Evolutionary conservation across 2,329 filamentous ascomycete species (phyloP).

Genomic region (Botrytis elliptica): DNA sequence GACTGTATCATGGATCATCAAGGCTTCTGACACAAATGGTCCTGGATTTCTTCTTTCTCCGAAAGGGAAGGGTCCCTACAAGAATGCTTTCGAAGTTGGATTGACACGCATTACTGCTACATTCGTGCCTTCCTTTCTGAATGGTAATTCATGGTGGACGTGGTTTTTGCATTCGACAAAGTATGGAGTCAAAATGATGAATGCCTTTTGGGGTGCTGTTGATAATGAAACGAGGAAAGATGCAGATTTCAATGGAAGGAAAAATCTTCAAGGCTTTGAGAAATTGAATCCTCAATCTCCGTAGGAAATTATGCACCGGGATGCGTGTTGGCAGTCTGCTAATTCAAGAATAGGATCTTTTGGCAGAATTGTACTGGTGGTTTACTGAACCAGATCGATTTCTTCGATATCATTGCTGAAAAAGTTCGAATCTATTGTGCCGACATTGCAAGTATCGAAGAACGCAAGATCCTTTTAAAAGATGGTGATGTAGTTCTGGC

Average conservation of each 20-base stretch:
- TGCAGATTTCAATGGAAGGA: constrained; percentile 30
- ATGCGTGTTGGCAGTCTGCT: background rate
- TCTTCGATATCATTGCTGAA: constrained; percentile 33
- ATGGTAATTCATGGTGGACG: constrained; percentile 25
- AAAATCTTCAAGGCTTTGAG: constrained; percentile 32
- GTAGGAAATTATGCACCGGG: constrained; percentile 23
- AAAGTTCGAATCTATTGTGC: constrained; percentile 11
- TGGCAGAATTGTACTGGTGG: constrained; percentile 36
- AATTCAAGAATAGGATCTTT: constrained; percentile 29
- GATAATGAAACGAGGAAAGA: constrained; percentile 32
- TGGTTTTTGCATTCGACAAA: constrained; percentile 22
- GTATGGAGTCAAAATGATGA: constrained; percentile 30
- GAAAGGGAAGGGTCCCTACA: constrained; percentile 4
- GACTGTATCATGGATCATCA: background rate
- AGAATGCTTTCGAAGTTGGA: constrained; percentile 27
- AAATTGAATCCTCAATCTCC: constrained; percentile 32
- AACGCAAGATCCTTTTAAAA: background rate
- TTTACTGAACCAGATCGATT: constrained; percentile 34
- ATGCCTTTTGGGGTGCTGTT: constrained; percentile 27
- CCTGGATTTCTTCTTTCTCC: background rate
- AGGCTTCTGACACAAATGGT: background rate
- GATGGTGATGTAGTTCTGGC: background rate
- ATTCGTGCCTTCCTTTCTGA: constrained; percentile 24
- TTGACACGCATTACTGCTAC: constrained; percentile 22
- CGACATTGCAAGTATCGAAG: background rate